phyloP scores from a whole-genome alignment of 371 early-diverging fungal species.

The Dinochytrium kinnereticum region DNA sequence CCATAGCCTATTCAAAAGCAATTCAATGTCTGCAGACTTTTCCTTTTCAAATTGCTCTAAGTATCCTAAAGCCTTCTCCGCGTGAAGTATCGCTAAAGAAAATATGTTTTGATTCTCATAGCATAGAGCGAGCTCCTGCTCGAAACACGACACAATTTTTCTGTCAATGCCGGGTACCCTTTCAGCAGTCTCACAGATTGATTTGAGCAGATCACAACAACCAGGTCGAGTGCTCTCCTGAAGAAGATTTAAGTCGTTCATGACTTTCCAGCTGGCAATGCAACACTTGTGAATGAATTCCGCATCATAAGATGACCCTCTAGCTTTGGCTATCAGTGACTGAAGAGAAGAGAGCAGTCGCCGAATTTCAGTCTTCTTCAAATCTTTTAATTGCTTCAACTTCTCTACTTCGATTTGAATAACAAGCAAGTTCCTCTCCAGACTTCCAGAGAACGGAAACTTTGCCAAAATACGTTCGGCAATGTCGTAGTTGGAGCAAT shows the following conservation, averaged over 20 bases:
- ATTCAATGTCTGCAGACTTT: constrained; percentile 27
- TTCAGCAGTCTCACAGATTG: constrained; percentile 22
- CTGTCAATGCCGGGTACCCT: constrained; percentile 7
- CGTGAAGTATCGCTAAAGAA: constrained; percentile 31
- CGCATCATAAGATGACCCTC: constrained; percentile 4
- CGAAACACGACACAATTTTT: constrained; percentile 11
- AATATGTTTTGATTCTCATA: constrained; percentile 38
- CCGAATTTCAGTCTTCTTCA: constrained; percentile 3
- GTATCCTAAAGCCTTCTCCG: constrained; percentile 29
- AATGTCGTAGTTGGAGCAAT: neutral
- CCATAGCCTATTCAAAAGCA: constrained; percentile 32
- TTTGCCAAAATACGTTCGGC: constrained; percentile 17
- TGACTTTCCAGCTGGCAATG: constrained; percentile 6
- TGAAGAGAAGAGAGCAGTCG: neutral
- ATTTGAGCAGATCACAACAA: constrained; percentile 11
- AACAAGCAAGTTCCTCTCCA: constrained; percentile 12
- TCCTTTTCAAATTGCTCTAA: constrained; percentile 7
- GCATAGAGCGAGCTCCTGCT: constrained; percentile 33
- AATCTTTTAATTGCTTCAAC: neutral
- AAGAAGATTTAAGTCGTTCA: neutral
- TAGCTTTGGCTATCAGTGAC: constrained; percentile 5
- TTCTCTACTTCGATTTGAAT: constrained; percentile 24
- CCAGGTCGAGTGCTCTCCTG: neutral
- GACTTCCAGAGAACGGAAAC: constrained; percentile 12
- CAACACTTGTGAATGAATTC: constrained; percentile 20